phyloP scores from a whole-genome alignment of 139 green algal species.

The Klebsormidium nitens region DNA sequence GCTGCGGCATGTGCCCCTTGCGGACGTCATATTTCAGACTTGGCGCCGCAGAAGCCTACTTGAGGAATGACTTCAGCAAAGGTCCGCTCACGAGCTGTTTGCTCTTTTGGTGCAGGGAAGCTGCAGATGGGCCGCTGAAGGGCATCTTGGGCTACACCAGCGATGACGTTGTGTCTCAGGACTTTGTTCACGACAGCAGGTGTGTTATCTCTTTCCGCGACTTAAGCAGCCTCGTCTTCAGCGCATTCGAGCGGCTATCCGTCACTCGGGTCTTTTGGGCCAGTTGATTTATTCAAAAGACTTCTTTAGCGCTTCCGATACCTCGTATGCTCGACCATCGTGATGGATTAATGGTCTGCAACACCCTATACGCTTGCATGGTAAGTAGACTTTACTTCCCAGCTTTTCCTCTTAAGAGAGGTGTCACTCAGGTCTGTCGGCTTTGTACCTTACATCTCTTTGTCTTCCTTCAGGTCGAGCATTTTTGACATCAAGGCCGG shows the following conservation, averaged over 20 bases:
- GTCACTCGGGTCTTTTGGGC: neutral
- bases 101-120: constrained; percentile 18
- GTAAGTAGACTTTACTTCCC: neutral
- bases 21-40: no score
- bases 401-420: neutral
- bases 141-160: constrained; percentile 88
- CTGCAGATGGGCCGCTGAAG: constrained; percentile 65
- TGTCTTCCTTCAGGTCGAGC: constrained; percentile 27
- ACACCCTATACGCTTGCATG: neutral
- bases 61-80: no score
- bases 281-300: neutral
- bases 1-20: no score
- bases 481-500: constrained; percentile 40
- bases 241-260: no score
- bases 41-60: no score
- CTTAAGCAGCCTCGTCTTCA: no score
- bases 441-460: neutral
- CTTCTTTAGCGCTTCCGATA: neutral
- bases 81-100: no score
- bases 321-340: neutral
- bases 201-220: no score
- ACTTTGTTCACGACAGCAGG: constrained; percentile 78
- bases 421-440: neutral
- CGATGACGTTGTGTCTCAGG: constrained; percentile 84
- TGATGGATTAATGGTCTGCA: neutral